phyloP scores from a whole-genome alignment of 2,329 filamentous ascomycete genomes.

The Chrysosporium keratinophilum region DNA sequence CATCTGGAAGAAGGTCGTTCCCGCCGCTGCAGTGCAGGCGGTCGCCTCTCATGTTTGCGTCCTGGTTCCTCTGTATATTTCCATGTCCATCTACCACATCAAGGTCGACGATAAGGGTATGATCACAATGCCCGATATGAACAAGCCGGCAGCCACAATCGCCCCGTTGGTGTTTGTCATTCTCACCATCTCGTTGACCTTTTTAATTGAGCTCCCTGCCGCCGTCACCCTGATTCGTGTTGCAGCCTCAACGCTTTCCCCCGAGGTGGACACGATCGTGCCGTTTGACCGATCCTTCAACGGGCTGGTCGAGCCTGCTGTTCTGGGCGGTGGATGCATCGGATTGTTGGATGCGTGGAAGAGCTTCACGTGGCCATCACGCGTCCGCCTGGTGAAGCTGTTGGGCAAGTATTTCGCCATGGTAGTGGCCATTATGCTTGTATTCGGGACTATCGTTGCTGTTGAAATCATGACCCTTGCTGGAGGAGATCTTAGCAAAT shows the following conservation, averaged over 20 bases:
- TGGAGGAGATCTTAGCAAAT: constrained; percentile 22
- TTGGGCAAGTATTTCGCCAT: constrained; percentile 61
- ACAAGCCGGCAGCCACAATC: constrained; percentile 27
- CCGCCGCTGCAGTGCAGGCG: constrained; percentile 54
- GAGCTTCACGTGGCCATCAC: constrained; percentile 62
- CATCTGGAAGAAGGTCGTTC: constrained; percentile 59
- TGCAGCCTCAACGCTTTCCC: constrained; percentile 74
- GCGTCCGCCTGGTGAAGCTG: constrained; percentile 62
- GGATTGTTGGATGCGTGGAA: constrained; percentile 67
- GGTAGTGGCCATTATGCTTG: constrained; percentile 38
- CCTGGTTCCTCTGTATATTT: constrained; percentile 37
- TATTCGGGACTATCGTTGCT: constrained; percentile 43
- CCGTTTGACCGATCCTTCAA: constrained; percentile 81
- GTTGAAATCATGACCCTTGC: constrained; percentile 45
- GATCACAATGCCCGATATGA: constrained; percentile 3
- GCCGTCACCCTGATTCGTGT: constrained; percentile 69
- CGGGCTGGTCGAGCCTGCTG: constrained; percentile 62
- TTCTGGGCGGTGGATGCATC: constrained; percentile 62
- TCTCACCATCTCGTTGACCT: constrained; percentile 34
- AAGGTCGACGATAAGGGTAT: constrained; percentile 32
- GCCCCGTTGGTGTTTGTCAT: constrained; percentile 20
- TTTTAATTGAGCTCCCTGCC: constrained; percentile 63
- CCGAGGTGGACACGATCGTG: constrained; percentile 72
- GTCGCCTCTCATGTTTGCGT: constrained; percentile 44
- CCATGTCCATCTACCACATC: constrained; percentile 36